These are phyloP conservation scores for Actinomucor elegans DNA, from an alignment of 371 early-diverging fungal species.

Conservation along the genomic window DNA sequence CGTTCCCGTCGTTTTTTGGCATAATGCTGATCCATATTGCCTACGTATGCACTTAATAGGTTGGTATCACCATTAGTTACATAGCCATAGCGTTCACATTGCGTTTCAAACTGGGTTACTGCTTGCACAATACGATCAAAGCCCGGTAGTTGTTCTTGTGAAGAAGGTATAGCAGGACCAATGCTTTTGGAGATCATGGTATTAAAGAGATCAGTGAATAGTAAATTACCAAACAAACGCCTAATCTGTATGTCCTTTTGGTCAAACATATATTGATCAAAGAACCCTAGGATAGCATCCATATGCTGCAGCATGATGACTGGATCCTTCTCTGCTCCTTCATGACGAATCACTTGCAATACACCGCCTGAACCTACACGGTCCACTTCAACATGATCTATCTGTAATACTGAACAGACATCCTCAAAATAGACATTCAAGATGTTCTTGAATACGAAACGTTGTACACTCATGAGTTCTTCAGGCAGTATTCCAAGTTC, in stretches of 20 bases:
- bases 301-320: conserved; percentile 11
- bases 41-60: conserved; percentile 16
- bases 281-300: conserved; percentile 16
- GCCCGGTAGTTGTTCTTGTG: conserved; percentile 9
- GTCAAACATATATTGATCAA: conserved; percentile 12
- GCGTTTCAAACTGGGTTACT: conserved; percentile 13
- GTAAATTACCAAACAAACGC: conserved; percentile 20
- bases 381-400: background rate
- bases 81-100: conserved; percentile 8
- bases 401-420: background rate
- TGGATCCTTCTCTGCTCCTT: conserved; percentile 8
- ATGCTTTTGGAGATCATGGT: conserved; percentile 15
- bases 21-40: conserved; percentile 38
- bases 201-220: conserved; percentile 15
- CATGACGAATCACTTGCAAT: conserved; percentile 5
- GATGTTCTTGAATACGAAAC: conserved; percentile 18
- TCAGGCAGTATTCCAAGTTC: conserved; percentile 12
- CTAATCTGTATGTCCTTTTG: background rate
- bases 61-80: background rate
- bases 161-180: conserved; percentile 23
- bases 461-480: conserved; percentile 13
- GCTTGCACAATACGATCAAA: conserved; percentile 17
- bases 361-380: background rate
- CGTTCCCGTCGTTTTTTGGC: conserved; percentile 34
- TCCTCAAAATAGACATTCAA: conserved; percentile 16